phyloP scores from a whole-genome alignment of 1,139 yeast species.

The Pichia sp. region DNA sequence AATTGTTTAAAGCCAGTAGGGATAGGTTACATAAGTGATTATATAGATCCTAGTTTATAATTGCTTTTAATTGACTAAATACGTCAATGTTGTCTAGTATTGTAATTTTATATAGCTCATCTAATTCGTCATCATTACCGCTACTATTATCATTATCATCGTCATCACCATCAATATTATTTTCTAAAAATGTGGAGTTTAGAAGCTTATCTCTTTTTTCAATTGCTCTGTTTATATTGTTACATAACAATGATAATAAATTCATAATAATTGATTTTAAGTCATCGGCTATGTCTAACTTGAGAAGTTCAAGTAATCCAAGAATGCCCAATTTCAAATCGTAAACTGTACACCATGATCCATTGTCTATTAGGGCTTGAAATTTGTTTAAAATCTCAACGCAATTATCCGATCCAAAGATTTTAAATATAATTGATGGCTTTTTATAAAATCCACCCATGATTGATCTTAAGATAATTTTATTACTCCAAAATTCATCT shows the following conservation, averaged over 20 bases:
- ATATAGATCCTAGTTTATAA: background rate
- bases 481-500: slow-evolving; percentile 12
- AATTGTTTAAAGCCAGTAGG: slow-evolving; percentile 81
- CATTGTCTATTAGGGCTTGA: slow-evolving; percentile 6
- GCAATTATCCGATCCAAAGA: slow-evolving; percentile 5
- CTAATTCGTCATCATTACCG: slow-evolving; percentile 39
- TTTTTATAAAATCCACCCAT: slow-evolving; percentile 11
- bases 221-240: slow-evolving; percentile 10
- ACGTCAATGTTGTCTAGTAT: slow-evolving; percentile 46
- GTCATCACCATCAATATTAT: slow-evolving; percentile 33
- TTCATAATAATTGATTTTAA: slow-evolving; percentile 1
- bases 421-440: background rate
- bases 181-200: slow-evolving; percentile 9
- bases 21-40: slow-evolving; percentile 55
- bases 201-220: slow-evolving; percentile 15
- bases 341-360: slow-evolving; percentile 33
- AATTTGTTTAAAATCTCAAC: slow-evolving; percentile 8
- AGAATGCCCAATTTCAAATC: slow-evolving; percentile 49
- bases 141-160: slow-evolving; percentile 17
- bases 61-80: slow-evolving; percentile 20
- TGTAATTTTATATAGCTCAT: slow-evolving; percentile 48
- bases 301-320: slow-evolving; percentile 8
- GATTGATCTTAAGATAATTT: slow-evolving; percentile 6
- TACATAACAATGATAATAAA: slow-evolving; percentile 5
- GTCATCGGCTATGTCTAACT: background rate